Conservation (phyloP, 2,329 filamentous ascomycete genomes). For the Beauveria varroae region DNA sequence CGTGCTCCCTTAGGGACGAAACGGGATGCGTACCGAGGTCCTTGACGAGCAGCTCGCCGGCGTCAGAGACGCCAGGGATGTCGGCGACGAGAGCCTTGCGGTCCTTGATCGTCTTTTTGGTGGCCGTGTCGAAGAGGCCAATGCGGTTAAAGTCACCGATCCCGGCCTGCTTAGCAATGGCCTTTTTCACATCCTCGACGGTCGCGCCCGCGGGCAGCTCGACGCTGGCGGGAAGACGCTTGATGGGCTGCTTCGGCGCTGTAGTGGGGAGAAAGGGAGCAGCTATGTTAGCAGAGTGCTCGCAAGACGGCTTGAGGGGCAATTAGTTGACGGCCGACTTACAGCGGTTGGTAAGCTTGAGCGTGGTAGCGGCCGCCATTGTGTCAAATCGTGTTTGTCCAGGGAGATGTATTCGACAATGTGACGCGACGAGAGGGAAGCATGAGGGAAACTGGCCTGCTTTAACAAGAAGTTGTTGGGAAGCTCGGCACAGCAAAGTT, state of each 20-base stretch:
- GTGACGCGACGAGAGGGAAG: not conserved
- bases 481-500: not conserved
- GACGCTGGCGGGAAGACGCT: conserved; percentile 44
- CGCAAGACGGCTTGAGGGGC: not conserved
- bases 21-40: conserved; percentile 65
- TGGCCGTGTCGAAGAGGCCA: conserved; percentile 52
- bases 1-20: not conserved
- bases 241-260: conserved; percentile 44
- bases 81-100: conserved; percentile 45
- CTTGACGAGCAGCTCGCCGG: conserved; percentile 71
- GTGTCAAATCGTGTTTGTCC: not conserved
- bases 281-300: not conserved
- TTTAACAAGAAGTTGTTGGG: conserved; percentile 4
- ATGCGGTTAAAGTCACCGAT: conserved; percentile 54
- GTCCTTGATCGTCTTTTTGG: conserved; percentile 57
- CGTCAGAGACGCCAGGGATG: conserved; percentile 39
- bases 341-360: conserved; percentile 38
- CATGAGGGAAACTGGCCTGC: not conserved
- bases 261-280: not conserved
- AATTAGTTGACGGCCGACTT: conserved; percentile 10
- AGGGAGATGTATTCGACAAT: not conserved
- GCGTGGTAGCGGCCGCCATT: conserved; percentile 27
- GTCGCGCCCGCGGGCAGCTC: conserved; percentile 44
- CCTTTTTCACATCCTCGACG: conserved; percentile 52
- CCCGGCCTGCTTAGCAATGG: conserved; percentile 43